phyloP scores from a whole-genome alignment of 768 basidiomycete genomes.

The Bullera alba region DNA sequence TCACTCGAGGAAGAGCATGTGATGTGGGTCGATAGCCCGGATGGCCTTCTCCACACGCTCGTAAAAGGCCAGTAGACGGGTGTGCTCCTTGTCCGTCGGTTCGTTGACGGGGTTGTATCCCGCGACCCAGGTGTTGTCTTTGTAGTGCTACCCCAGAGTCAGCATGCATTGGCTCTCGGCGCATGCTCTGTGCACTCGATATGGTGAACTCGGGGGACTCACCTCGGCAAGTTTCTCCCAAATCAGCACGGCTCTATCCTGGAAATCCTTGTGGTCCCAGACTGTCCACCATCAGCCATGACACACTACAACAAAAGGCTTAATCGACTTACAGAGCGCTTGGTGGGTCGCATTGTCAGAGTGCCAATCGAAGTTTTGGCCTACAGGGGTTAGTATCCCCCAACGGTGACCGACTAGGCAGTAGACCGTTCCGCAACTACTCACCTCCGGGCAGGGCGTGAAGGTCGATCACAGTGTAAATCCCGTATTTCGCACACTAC shows the following conservation, averaged over 20 bases:
- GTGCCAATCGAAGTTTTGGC: constrained; percentile 63
- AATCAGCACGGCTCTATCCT: constrained; percentile 68
- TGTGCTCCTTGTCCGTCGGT: constrained; percentile 65
- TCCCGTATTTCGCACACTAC: constrained; percentile 68
- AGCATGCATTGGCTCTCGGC: too few species aligned
- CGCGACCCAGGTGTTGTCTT: constrained; percentile 70
- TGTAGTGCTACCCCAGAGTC: constrained; percentile 54
- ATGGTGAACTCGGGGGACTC: neutral
- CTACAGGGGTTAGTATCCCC: constrained; percentile 1
- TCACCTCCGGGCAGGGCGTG: constrained; percentile 54
- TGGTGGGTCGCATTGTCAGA: constrained; percentile 50
- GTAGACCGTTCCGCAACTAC: too few species aligned
- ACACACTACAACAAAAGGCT: neutral
- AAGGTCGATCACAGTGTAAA: constrained; percentile 70
- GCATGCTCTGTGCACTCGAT: neutral
- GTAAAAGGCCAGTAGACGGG: constrained; percentile 62
- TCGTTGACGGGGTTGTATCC: constrained; percentile 85
- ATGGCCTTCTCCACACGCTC: constrained; percentile 63
- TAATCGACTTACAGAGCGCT: constrained; percentile 24
- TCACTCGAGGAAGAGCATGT: constrained; percentile 72
- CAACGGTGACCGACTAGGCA: neutral
- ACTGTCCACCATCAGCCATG: constrained; percentile 46
- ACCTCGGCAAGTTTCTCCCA: constrained; percentile 64
- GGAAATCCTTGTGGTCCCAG: constrained; percentile 80
- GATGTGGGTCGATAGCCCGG: constrained; percentile 61